phyloP scores from a whole-genome alignment of 169 alveolate species.

The Plasmodium ovale region DNA sequence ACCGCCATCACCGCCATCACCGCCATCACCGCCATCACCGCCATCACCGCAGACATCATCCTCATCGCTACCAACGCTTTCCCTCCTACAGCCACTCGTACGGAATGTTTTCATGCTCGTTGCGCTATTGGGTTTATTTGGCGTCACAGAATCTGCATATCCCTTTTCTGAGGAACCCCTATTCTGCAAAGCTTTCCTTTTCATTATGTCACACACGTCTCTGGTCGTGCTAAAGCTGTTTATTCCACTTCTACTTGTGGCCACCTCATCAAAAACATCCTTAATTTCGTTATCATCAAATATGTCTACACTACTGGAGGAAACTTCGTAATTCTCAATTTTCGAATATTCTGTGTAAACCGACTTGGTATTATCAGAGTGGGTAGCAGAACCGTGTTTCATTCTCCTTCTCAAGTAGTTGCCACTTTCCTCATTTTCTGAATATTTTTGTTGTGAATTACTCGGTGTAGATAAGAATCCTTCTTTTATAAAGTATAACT shows the following conservation, averaged over 20 bases:
- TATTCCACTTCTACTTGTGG: constrained; percentile 22
- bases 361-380: constrained; percentile 3
- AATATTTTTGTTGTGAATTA: background rate
- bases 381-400: background rate
- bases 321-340: constrained; percentile 18
- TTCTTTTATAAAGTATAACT: constrained; percentile 48
- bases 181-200: background rate
- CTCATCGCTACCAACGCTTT: background rate
- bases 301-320: constrained; percentile 51
- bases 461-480: constrained; percentile 31
- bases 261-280: constrained; percentile 36
- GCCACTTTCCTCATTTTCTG: constrained; percentile 1
- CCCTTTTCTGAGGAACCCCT: background rate
- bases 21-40: too few relatives aligned
- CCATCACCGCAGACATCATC: too few relatives aligned
- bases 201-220: background rate
- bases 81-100: too few relatives aligned
- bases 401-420: background rate
- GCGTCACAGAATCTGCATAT: background rate
- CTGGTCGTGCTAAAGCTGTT: constrained; percentile 5
- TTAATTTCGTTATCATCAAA: constrained; percentile 44
- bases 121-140: background rate
- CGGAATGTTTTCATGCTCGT: background rate
- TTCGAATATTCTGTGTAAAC: constrained; percentile 22
- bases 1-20: too few relatives aligned